Conservation (phyloP, 768 basidiomycete species). For the Boletus coccyginus region DNA sequence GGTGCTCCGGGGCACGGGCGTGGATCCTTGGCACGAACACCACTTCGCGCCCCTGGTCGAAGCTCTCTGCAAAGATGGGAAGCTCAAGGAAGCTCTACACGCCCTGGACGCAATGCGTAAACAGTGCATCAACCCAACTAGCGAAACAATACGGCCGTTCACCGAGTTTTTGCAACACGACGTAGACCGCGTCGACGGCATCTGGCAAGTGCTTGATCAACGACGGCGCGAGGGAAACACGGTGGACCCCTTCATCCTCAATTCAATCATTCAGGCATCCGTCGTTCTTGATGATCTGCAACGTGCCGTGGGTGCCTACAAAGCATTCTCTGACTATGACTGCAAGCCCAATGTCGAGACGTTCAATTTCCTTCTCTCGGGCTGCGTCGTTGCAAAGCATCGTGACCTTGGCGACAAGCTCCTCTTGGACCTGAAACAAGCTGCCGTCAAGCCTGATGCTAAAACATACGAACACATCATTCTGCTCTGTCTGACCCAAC, state of each 20-base stretch:
- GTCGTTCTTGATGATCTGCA: conserved; percentile 62
- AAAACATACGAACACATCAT: conserved; percentile 69
- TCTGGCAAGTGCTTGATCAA: conserved; percentile 63
- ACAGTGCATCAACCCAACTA: conserved; percentile 46
- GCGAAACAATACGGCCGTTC: conserved; percentile 54
- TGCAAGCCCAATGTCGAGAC: conserved; percentile 59
- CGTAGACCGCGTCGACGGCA: conserved; percentile 55
- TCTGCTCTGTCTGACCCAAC: conserved; percentile 64
- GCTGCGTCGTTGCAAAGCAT: conserved; percentile 57
- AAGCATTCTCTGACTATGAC: conserved; percentile 52
- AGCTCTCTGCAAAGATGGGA: conserved; percentile 57
- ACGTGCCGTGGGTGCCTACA: conserved; percentile 77
- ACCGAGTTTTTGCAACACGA: conserved; percentile 44
- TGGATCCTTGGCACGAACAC: conserved; percentile 56
- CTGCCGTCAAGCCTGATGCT: conserved; percentile 51
- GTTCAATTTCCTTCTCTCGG: conserved; percentile 67
- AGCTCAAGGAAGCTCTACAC: conserved; percentile 61
- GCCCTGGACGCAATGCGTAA: conserved; percentile 59
- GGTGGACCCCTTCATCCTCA: conserved; percentile 60
- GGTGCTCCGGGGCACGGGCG: conserved; percentile 46
- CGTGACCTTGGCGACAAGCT: conserved; percentile 67
- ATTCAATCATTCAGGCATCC: conserved; percentile 64
- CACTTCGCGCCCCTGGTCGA: conserved; percentile 80
- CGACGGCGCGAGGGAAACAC: conserved; percentile 50
- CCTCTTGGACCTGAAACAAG: conserved; percentile 62